Base-by-base conservation (phyloP, 192 early-diverging fungal species). In the Radiomyces spectabilis region DNA sequence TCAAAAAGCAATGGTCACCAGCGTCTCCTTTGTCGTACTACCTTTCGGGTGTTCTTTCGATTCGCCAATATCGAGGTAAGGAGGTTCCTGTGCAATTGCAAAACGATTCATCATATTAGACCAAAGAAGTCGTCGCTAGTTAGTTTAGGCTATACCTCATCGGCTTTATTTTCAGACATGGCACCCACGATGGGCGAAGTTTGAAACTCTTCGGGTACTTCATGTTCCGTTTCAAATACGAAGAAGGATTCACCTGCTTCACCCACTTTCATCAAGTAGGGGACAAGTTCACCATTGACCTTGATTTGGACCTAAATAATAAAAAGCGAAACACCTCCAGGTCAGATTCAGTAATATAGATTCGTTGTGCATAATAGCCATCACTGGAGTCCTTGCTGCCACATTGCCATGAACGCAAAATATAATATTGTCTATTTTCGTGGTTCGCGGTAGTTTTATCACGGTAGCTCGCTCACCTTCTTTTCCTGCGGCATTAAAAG, bases 231-330 rank as follows among this genome's bases (percentile, higher is more conserved):
- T 60, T 96, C 90, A 26, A 97, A 76, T 4, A 99, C 93, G 72
- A 99, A 99, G 64, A 99, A 99, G 18, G 91, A 93, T 64, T 99
- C 96, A 25, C 96, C 96, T 10, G 89, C 89, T 44, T 97, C 96
- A 9, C 94, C 91, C 3, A 99, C 85, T 54, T 99, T 99, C 96
- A 99, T 99, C 37, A 87, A 78, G 50, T 91, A 79, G 50, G 87
- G 81, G 10, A 84, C 77, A 0, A 65, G 63, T 54, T 78, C 41
- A 41, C 81, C 92, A 63, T 99, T 99, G 24, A 99, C 85, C 4
- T 78, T 71, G 29, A 99, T 73, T 41, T 91, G 84, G 41, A 93
- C 85, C 84, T 85, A 49, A 19, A n/a, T 15, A 15, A 34, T 42
- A 3, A 19, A 15, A 16, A 39, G 16, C 16, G 38, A 39, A 27